Percentiles rank a stretch among this genome's conserved stretches.
Evolutionary conservation across 495 filamentous ascomycete species (phyloP).

Genomic region (Talaromyces ruber): DNA sequence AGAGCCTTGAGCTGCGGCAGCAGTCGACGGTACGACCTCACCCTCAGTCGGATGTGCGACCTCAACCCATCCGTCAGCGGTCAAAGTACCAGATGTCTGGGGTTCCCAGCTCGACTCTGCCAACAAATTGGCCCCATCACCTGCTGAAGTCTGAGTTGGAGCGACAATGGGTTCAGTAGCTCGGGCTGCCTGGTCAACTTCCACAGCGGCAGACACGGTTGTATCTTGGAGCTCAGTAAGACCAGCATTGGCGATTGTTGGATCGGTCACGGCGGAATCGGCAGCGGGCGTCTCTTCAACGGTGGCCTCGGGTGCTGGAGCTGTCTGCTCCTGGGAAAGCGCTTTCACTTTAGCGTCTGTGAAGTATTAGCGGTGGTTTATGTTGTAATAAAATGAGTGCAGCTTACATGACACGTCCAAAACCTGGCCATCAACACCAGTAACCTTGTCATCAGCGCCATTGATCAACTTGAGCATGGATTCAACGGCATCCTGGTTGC

Average conservation of each 20-base stretch:
- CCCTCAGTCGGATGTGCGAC: slow-evolving; percentile 69
- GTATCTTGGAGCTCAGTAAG: slow-evolving; percentile 60
- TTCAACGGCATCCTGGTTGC: slow-evolving; percentile 69
- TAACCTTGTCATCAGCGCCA: slow-evolving; percentile 65
- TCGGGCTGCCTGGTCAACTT: slow-evolving; percentile 1
- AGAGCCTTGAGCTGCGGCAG: slow-evolving; percentile 21
- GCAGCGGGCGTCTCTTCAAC: slow-evolving; percentile 11
- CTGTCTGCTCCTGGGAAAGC: slow-evolving; percentile 32
- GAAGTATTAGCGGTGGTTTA: background rate
- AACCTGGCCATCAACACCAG: slow-evolving; percentile 51
- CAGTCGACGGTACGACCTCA: slow-evolving; percentile 54
- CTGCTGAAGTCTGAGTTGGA: slow-evolving; percentile 48
- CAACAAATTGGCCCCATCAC: slow-evolving; percentile 56
- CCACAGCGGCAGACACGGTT: slow-evolving; percentile 15
- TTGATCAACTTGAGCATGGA: slow-evolving; percentile 80
- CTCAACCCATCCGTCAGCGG: slow-evolving; percentile 68
- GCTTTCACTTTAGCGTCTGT: slow-evolving; percentile 63
- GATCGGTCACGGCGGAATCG: slow-evolving; percentile 52
- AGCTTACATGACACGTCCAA: slow-evolving; percentile 73
- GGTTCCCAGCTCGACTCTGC: slow-evolving; percentile 63
- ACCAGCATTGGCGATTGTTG: slow-evolving; percentile 66
- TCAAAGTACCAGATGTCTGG: slow-evolving; percentile 24
- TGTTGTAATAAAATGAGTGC: background rate
- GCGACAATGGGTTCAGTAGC: slow-evolving; percentile 22
- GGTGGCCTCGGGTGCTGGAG: slow-evolving; percentile 13